Evolutionary conservation across 1,139 yeast genomes (phyloP).

Genomic region (Kodamaea anthophila): DNA sequence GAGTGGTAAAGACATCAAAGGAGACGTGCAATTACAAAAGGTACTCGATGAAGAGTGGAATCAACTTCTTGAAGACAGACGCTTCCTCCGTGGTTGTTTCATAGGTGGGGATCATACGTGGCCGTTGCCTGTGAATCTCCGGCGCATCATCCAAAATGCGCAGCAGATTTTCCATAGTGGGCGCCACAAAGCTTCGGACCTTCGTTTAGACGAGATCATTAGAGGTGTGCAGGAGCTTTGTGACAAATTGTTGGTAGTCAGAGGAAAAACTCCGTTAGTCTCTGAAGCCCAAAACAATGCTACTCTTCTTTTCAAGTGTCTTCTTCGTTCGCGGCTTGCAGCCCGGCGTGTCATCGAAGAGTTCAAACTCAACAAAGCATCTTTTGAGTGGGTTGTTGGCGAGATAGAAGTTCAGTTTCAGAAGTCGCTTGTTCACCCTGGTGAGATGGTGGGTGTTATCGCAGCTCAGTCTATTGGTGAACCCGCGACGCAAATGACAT

Average conservation of each 20-base stretch:
- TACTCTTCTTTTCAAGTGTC: slow-evolving; percentile 80
- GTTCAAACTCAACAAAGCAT: slow-evolving; percentile 73
- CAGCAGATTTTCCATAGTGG: slow-evolving; percentile 96
- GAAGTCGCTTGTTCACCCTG: slow-evolving; percentile 91
- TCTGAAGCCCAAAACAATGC: slow-evolving; percentile 92
- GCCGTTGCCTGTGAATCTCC: slow-evolving; percentile 96
- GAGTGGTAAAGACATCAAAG: slow-evolving; percentile 84
- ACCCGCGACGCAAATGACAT: slow-evolving; percentile 99
- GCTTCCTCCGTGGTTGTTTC: slow-evolving; percentile 75
- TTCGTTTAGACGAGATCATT: slow-evolving; percentile 77
- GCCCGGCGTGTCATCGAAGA: slow-evolving; percentile 89
- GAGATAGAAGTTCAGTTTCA: slow-evolving; percentile 92
- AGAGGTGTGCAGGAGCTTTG: slow-evolving; percentile 66
- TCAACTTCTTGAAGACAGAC: slow-evolving; percentile 73
- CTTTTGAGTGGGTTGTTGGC: slow-evolving; percentile 95
- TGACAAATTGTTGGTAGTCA: slow-evolving; percentile 63
- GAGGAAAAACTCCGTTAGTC: slow-evolving; percentile 72
- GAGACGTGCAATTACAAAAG: slow-evolving; percentile 80
- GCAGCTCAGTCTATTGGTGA: slow-evolving; percentile 99
- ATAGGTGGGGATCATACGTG: slow-evolving; percentile 91
- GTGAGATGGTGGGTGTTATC: slow-evolving; percentile 99
- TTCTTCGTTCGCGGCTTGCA: slow-evolving; percentile 87
- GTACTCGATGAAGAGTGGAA: slow-evolving; percentile 78
- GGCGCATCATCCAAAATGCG: slow-evolving; percentile 95
- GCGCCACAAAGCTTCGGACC: slow-evolving; percentile 82